phyloP scores from a whole-genome alignment of 257 asterid species.

The Coffea canephora region DNA sequence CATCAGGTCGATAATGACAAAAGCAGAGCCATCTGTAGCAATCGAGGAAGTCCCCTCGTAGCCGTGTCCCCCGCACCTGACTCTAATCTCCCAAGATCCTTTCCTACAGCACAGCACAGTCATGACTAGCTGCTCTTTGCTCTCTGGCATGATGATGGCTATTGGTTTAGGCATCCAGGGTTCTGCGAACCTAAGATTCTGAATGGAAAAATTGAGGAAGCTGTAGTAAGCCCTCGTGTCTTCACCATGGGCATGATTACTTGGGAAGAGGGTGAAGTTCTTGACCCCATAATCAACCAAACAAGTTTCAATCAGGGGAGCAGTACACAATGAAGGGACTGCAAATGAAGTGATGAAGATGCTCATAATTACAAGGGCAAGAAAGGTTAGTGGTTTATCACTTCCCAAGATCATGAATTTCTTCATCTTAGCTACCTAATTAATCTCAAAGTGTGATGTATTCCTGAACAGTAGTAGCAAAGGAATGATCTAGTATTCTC shows the following conservation, averaged over 20 bases:
- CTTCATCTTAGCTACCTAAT: not conserved
- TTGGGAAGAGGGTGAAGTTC: constrained; percentile 47
- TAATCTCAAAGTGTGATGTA: not conserved
- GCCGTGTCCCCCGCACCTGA: constrained; percentile 81
- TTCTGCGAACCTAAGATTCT: constrained; percentile 51
- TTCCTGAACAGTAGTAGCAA: not conserved
- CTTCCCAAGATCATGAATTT: not conserved
- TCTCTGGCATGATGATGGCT: constrained; percentile 57
- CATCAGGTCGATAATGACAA: constrained; percentile 65
- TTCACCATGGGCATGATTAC: not conserved
- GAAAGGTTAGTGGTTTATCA: constrained; percentile 14
- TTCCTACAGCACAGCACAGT: constrained; percentile 44
- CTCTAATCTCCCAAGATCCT: constrained; percentile 45
- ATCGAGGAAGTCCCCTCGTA: constrained; percentile 70
- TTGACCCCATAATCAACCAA: constrained; percentile 37
- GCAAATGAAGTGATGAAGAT: constrained; percentile 15
- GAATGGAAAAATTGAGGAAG: constrained; percentile 62
- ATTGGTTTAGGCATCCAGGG: constrained; percentile 48
- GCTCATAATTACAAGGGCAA: constrained; percentile 1
- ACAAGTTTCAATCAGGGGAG: constrained; percentile 38
- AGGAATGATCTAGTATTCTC: not conserved
- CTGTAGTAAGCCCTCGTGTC: constrained; percentile 31
- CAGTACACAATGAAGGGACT: constrained; percentile 17
- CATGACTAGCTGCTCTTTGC: constrained; percentile 42
- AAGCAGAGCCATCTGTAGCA: constrained; percentile 39